Percentiles rank a stretch among this genome's conserved stretches.
Evolutionary conservation across 495 filamentous ascomycete genomes (phyloP).

Genomic region (Xylaria palmicola): DNA sequence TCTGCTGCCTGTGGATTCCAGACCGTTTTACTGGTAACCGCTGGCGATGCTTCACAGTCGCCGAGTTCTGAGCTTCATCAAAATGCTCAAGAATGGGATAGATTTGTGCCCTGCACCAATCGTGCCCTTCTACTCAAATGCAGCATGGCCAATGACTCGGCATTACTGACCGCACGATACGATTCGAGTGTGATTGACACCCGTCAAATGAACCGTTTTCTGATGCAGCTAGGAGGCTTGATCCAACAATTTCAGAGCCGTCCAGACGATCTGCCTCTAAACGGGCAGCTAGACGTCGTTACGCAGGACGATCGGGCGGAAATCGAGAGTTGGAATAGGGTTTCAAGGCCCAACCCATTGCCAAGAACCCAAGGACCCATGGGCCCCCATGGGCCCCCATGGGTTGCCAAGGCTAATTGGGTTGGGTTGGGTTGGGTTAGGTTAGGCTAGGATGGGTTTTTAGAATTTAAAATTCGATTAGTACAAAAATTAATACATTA

Average conservation of each 20-base stretch:
- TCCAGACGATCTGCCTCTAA: background rate
- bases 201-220: background rate
- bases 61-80: background rate
- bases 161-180: background rate
- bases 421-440: too few species aligned
- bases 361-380: too few species aligned
- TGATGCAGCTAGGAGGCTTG: constrained; percentile 1
- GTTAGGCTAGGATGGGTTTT: too few species aligned
- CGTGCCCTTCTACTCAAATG: constrained; percentile 1
- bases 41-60: background rate
- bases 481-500: too few species aligned
- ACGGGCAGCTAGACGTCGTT: background rate
- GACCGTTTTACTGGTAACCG: constrained; percentile 1
- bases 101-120: constrained; percentile 2
- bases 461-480: too few species aligned
- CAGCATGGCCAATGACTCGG: background rate
- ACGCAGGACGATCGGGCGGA: background rate
- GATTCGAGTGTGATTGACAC: background rate
- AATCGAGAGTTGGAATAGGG: background rate
- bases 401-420: too few species aligned
- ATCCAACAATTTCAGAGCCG: constrained; percentile 4
- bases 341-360: too few species aligned
- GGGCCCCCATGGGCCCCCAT: too few species aligned
- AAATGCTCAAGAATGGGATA: constrained; percentile 3
- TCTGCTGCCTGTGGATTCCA: constrained; percentile 7